Evolutionary conservation across 1,284 basidiomycete genomes (phyloP).

Genomic region (Trichosporon ovoides): DNA sequence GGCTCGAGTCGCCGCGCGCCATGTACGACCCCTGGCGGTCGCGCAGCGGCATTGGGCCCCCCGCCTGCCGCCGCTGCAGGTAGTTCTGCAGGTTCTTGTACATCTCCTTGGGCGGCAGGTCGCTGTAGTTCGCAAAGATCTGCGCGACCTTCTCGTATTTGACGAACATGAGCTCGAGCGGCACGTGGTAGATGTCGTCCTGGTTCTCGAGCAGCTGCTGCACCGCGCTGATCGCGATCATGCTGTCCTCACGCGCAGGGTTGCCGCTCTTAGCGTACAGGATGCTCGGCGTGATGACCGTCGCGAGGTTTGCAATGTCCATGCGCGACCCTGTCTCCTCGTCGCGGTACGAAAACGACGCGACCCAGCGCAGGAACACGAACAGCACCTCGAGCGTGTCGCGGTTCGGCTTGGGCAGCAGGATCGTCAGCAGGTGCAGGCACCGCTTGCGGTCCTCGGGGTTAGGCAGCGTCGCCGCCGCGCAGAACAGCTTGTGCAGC

Average conservation of each 20-base stretch:
- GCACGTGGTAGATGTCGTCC: conserved; percentile 87
- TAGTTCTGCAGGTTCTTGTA: conserved; percentile 81
- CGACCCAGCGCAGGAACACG: conserved; percentile 99
- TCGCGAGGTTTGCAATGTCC: conserved; percentile 95
- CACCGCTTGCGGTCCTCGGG: conserved; percentile 75
- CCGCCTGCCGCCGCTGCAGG: conserved; percentile 38
- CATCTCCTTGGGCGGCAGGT: conserved; percentile 81
- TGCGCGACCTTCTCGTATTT: conserved; percentile 68
- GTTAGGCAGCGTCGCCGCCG: conserved; percentile 69
- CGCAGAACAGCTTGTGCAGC: conserved; percentile 81
- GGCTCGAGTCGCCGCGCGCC: background rate
- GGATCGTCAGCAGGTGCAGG: conserved; percentile 77
- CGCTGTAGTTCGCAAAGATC: conserved; percentile 73
- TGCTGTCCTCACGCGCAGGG: conserved; percentile 86
- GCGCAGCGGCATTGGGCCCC: background rate
- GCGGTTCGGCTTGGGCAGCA: conserved; percentile 87
- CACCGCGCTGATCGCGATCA: conserved; percentile 80
- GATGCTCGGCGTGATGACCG: conserved; percentile 95
- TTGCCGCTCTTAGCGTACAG: conserved; percentile 79
- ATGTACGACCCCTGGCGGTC: background rate
- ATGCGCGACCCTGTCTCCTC: conserved; percentile 98
- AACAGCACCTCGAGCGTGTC: conserved; percentile 98
- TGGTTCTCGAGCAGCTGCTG: conserved; percentile 83
- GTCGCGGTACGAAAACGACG: conserved; percentile 96
- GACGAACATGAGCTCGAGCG: conserved; percentile 74